A percentile compares a stretch with the other conserved stretches of the same genome.
These are phyloP conservation scores for Trichoderma sp. DNA, from an alignment of 2,329 filamentous ascomycete genomes.

Conservation along the genomic window DNA sequence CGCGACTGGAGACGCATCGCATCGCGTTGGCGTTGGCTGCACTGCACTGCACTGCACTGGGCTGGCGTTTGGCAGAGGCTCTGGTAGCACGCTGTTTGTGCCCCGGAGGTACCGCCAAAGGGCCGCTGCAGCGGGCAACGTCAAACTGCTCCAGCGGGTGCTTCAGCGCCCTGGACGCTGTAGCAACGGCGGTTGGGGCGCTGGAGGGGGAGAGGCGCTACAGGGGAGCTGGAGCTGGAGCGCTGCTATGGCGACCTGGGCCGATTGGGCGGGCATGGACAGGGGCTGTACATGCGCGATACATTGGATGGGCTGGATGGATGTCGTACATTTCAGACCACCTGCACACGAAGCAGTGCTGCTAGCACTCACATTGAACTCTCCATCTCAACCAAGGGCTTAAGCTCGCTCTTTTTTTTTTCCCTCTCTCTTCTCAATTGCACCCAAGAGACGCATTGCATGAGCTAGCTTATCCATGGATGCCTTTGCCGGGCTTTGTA, in stretches of 20 bases:
- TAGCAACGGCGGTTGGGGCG: background rate
- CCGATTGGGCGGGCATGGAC: background rate
- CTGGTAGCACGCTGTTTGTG: background rate
- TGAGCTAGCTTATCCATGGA: too few relatives aligned
- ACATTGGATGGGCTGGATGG: too few relatives aligned
- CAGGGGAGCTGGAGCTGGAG: background rate
- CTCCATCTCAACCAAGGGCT: too few relatives aligned
- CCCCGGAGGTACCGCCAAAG: background rate
- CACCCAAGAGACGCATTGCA: too few relatives aligned
- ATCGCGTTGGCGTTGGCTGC: conserved; percentile 30
- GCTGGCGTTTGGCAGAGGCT: background rate
- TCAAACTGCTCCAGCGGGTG: background rate
- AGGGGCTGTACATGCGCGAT: background rate
- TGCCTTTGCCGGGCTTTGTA: too few relatives aligned
- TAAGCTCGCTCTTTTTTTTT: too few relatives aligned
- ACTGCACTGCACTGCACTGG: too few relatives aligned
- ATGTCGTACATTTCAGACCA: too few relatives aligned
- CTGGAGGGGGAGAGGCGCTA: too few relatives aligned
- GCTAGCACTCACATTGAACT: too few relatives aligned
- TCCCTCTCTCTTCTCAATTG: too few relatives aligned
- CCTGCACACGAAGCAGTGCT: too few relatives aligned
- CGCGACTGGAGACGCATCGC: conserved; percentile 29
- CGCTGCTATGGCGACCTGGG: conserved; percentile 9
- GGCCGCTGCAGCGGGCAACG: background rate
- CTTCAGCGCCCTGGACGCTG: conserved; percentile 15